Percentiles rank a stretch among this genome's conserved stretches.
Conservation (phyloP, 192 early-diverging fungal genomes). For the Entomortierella lignicola region DNA sequence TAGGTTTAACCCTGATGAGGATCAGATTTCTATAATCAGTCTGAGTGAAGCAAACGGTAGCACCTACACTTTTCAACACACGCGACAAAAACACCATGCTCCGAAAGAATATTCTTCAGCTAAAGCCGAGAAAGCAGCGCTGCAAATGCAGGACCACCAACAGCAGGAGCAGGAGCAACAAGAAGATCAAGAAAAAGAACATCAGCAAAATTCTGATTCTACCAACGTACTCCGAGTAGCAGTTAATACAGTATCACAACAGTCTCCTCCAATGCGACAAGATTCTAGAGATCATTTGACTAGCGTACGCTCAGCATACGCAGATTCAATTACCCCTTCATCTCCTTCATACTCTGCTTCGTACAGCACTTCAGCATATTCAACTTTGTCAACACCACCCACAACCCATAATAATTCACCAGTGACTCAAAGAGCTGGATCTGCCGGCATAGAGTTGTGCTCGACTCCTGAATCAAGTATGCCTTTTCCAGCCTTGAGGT, state of each 20-base stretch:
- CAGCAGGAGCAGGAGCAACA: background rate
- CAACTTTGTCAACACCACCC: slow-evolving; percentile 17
- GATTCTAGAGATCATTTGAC: background rate
- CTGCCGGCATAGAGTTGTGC: slow-evolving; percentile 8
- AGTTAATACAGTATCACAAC: background rate
- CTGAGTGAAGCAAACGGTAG: slow-evolving; percentile 3
- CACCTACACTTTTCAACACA: background rate
- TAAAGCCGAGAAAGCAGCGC: background rate
- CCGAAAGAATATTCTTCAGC: background rate
- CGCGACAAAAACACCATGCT: background rate
- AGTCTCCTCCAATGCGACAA: background rate
- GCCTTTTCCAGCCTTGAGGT: background rate
- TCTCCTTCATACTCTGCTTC: slow-evolving; percentile 10
- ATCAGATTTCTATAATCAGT: slow-evolving; percentile 30
- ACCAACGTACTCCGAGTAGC: background rate
- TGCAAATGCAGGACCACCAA: background rate
- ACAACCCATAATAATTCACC: slow-evolving; percentile 31
- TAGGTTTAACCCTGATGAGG: slow-evolving; percentile 47
- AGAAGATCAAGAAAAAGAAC: background rate
- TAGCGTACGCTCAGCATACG: slow-evolving; percentile 5
- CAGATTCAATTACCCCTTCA: slow-evolving; percentile 11
- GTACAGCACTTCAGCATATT: slow-evolving; percentile 15
- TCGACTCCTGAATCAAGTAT: slow-evolving; percentile 10
- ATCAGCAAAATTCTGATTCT: background rate
- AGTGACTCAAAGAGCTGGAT: slow-evolving; percentile 4